These are phyloP conservation scores for Cerrena zonata DNA, from an alignment of 1,284 basidiomycete genomes.

Conservation along the genomic window DNA sequence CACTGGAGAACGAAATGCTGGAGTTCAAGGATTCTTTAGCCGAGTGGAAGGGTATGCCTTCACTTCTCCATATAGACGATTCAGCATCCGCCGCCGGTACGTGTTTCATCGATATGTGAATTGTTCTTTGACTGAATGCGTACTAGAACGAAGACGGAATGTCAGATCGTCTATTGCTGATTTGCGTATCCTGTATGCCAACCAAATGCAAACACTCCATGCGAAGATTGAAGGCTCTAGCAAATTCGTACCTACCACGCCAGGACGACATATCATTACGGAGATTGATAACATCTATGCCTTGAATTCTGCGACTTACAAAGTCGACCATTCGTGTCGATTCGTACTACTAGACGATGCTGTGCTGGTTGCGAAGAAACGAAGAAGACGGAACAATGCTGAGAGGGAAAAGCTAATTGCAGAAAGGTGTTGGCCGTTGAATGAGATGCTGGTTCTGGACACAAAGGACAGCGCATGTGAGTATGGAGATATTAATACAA, in stretches of 20 bases:
- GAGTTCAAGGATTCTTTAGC: constrained; percentile 90
- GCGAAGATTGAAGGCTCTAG: constrained; percentile 92
- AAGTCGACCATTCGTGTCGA: constrained; percentile 79
- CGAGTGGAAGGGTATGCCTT: constrained; percentile 93
- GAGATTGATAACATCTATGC: constrained; percentile 83
- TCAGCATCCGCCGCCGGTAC: constrained; percentile 50
- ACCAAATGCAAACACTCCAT: constrained; percentile 89
- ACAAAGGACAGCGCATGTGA: constrained; percentile 88
- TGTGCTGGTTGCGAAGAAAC: constrained; percentile 76
- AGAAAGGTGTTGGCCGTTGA: constrained; percentile 86
- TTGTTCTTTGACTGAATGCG: background rate
- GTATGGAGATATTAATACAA: no score
- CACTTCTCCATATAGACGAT: constrained; percentile 85
- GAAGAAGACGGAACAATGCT: constrained; percentile 41
- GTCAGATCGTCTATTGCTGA: constrained; percentile 89
- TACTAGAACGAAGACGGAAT: constrained; percentile 52
- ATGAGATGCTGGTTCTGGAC: constrained; percentile 90
- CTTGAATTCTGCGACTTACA: constrained; percentile 93
- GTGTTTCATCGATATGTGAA: constrained; percentile 22
- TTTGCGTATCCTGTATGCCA: constrained; percentile 87
- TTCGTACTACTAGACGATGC: constrained; percentile 91
- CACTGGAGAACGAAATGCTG: constrained; percentile 95
- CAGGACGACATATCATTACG: constrained; percentile 85
- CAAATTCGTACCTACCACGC: constrained; percentile 86
- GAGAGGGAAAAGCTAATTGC: constrained; percentile 73